Base-by-base conservation (phyloP, 768 basidiomycete genomes). In the Mrakia hoshinonis region DNA sequence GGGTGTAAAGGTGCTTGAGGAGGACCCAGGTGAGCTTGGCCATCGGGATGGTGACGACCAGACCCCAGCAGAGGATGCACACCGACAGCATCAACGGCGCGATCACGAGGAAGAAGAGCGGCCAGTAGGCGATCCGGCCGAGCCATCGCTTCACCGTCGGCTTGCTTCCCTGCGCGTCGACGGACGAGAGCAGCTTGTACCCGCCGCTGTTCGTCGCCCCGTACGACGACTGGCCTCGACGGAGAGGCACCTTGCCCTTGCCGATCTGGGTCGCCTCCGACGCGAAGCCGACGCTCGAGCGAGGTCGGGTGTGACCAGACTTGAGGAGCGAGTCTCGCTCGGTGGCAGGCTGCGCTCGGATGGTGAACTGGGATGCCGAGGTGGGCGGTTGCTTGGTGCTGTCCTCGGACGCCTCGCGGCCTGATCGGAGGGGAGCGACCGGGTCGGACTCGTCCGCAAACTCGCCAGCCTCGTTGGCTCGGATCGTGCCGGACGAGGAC, bases 1-100 rank as follows among this genome's bases (percentile, higher is more conserved):
- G 87, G 67, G 83, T 80, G 77, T 88, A 87, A 64, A 99, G 83
- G 78, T 90, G 85, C 58, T 87, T 87, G 77, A 98, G 84, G 54
- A 99, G 84, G n/a, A 87, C 91, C 95, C 95, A 98, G 75, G 87
- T 91, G 64, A 99, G 84, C 79, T 89, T 95, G 39, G 94, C 96
- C 96, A 99, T 99, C 4, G 96, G 96, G 74, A 99, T 90, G 69
- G 94, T 90, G 78, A 99, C 84, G 73, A 99, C 87, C 73, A 92
- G 83, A n/a, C 84, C 92, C 93, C 94, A 99, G 81, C 96, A 98
- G 65, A 92, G 81, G 74, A 91, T 76, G 79, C 92, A 96, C 36
- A 92, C 91, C 73, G 89, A 69, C 67, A 96, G 84, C 85, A 98
- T 87, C 73, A 92, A 81, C 7, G 96, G 96, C 0, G 92, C 89